Evolutionary conservation across 2,329 filamentous ascomycete genomes (phyloP).

Genomic region (Pyricularia sp.): DNA sequence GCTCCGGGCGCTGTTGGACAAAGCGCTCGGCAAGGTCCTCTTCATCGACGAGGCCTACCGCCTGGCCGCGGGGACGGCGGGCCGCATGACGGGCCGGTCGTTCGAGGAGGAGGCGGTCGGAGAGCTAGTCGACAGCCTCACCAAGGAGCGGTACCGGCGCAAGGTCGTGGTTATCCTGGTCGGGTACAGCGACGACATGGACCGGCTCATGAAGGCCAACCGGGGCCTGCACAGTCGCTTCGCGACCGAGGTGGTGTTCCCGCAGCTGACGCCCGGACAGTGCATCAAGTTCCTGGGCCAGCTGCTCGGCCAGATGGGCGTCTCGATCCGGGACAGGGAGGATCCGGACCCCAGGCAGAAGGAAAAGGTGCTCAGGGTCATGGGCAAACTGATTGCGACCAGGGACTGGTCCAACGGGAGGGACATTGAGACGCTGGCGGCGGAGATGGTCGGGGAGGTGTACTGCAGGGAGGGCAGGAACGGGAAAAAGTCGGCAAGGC

Average conservation of each 20-base stretch:
- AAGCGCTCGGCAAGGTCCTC: conserved; percentile 54
- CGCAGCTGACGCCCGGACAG: not conserved
- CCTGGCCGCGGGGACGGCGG: not conserved
- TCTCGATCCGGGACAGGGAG: conserved; percentile 7
- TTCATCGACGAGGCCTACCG: conserved; percentile 55
- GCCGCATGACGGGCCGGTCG: conserved; percentile 25
- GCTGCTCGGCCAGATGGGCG: conserved; percentile 8
- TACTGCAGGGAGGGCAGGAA: not conserved
- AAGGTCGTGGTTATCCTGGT: conserved; percentile 42
- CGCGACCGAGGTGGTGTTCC: conserved; percentile 10
- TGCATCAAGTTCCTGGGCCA: conserved; percentile 8
- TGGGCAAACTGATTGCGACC: conserved; percentile 8
- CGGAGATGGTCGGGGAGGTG: not conserved
- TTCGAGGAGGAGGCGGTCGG: conserved; percentile 28
- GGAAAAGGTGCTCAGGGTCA: conserved; percentile 6
- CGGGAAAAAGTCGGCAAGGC: not conserved
- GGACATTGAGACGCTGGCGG: conserved; percentile 10
- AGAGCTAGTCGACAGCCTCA: conserved; percentile 19
- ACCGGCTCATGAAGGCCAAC: conserved; percentile 39
- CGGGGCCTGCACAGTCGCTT: conserved; percentile 43
- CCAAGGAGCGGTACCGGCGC: conserved; percentile 30
- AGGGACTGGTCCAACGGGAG: conserved; percentile 10
- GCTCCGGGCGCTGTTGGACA: conserved; percentile 48
- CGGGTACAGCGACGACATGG: conserved; percentile 44
- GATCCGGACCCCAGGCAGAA: conserved; percentile 6